Evolutionary conservation across 768 basidiomycete species (phyloP).

Genomic region (Boletus rufocinnamomeus): DNA sequence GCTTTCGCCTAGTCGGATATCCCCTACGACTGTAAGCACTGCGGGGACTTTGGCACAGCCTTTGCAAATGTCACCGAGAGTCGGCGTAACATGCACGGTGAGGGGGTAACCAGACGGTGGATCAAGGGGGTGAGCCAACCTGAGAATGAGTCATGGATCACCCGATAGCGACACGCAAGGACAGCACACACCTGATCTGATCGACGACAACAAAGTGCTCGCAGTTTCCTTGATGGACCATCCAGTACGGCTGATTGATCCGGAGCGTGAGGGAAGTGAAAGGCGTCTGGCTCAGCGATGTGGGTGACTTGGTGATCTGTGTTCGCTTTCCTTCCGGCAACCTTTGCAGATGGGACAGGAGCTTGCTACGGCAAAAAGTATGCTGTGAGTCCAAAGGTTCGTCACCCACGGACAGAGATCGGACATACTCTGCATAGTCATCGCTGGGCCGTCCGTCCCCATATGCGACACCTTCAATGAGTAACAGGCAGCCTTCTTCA

Average conservation of each 20-base stretch:
- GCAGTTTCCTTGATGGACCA: constrained; percentile 79
- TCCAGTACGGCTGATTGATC: constrained; percentile 77
- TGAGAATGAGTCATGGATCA: constrained; percentile 31
- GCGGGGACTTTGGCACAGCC: constrained; percentile 74
- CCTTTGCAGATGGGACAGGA: constrained; percentile 43
- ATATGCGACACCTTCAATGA: constrained; percentile 61
- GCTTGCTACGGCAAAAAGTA: constrained; percentile 41
- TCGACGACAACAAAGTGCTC: constrained; percentile 78
- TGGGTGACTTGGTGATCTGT: constrained; percentile 41
- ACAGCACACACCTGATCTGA: constrained; percentile 58
- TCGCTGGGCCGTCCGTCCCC: constrained; percentile 48
- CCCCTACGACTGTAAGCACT: constrained; percentile 63
- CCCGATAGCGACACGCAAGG: neutral
- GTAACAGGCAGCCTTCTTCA: constrained; percentile 50
- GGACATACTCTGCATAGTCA: constrained; percentile 62
- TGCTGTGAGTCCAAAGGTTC: neutral
- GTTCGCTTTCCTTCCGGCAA: constrained; percentile 34
- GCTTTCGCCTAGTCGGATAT: constrained; percentile 74
- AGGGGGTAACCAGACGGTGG: constrained; percentile 62
- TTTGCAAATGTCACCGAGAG: constrained; percentile 62
- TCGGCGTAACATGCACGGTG: constrained; percentile 63
- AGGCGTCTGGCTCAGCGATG: constrained; percentile 47
- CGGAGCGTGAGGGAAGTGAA: constrained; percentile 60
- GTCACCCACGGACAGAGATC: neutral
- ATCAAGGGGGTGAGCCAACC: constrained; percentile 62